Conservation (phyloP, 768 basidiomycete genomes). For the Boletus rubroflammeus region DNA sequence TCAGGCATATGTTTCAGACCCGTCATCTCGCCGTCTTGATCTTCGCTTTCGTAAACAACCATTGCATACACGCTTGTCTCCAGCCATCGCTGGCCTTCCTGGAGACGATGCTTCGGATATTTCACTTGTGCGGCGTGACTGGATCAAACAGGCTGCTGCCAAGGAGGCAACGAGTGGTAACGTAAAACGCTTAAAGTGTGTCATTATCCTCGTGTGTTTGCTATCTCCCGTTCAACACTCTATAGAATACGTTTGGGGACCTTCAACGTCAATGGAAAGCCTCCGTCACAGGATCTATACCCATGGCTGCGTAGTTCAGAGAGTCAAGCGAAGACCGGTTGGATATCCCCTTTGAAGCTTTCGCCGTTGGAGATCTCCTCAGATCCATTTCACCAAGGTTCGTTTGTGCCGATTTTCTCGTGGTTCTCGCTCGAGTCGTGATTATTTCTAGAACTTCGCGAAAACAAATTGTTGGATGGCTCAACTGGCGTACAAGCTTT, state of each 20-base stretch:
- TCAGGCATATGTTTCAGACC: conserved; percentile 8
- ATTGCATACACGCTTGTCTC: conserved; percentile 53
- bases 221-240: not conserved
- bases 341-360: conserved; percentile 35
- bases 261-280: conserved; percentile 81
- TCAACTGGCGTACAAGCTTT: conserved; percentile 19
- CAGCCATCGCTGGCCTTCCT: conserved; percentile 56
- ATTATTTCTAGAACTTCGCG: conserved; percentile 7
- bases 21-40: conserved; percentile 34
- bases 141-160: conserved; percentile 49
- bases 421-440: not conserved
- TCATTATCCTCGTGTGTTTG: not conserved
- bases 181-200: conserved; percentile 25
- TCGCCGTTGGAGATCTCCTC: conserved; percentile 34
- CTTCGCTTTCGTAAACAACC: conserved; percentile 48
- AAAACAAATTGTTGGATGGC: not conserved
- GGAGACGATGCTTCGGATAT: conserved; percentile 62
- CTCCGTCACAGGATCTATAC: conserved; percentile 68
- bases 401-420: not conserved
- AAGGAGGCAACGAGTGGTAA: conserved; percentile 24
- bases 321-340: conserved; percentile 7
- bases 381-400: conserved; percentile 23
- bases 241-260: conserved; percentile 67
- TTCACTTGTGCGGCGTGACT: conserved; percentile 56
- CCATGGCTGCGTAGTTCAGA: conserved; percentile 50